Conservation (phyloP, 768 basidiomycete species). For the Mycena albidolilacea region DNA sequence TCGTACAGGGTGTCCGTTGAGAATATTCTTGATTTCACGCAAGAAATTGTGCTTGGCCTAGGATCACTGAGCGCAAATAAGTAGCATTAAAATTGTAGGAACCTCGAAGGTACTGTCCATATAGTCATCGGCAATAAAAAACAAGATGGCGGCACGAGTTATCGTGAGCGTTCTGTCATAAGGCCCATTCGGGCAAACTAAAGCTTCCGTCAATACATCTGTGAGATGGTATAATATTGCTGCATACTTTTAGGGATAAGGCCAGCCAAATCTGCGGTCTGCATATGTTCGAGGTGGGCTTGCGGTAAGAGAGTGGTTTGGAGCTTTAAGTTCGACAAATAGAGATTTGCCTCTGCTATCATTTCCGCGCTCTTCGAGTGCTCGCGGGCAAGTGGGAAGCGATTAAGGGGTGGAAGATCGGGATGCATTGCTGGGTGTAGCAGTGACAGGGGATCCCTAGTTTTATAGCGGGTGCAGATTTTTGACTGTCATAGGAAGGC, state of each 20-base stretch:
- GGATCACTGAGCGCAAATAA: not conserved
- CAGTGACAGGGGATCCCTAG: no score
- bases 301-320: not conserved
- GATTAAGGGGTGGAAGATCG: not conserved
- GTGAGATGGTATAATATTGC: not conserved
- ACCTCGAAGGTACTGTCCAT: not conserved
- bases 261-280: no score
- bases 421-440: not conserved
- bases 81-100: not conserved
- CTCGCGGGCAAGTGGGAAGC: not conserved
- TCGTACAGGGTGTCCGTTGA: not conserved
- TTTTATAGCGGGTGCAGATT: no score
- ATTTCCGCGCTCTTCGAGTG: not conserved
- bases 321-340: not conserved
- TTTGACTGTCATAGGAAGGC: no score
- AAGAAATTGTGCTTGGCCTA: not conserved
- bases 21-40: not conserved
- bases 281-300: no score
- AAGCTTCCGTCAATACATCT: no score
- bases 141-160: not conserved
- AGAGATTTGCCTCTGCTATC: not conserved
- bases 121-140: not conserved
- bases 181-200: no score
- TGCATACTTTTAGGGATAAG: not conserved
- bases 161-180: no score